phyloP scores from a whole-genome alignment of 495 filamentous ascomycete species.

The Penicillium tannophilum region DNA sequence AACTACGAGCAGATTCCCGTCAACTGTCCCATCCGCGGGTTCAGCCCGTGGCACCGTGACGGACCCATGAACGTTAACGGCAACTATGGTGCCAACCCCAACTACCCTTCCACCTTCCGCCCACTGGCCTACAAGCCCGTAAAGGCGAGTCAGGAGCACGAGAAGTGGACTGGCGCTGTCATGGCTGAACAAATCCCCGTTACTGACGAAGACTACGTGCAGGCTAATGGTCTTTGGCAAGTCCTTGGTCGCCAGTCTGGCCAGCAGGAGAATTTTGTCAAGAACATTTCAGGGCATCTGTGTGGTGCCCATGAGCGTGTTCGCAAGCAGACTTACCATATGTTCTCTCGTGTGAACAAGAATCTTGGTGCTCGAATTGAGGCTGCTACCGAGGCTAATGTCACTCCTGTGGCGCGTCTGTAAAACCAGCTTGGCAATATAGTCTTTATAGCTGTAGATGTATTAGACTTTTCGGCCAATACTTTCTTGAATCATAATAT shows the following conservation, averaged over 20 bases:
- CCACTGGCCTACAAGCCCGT: constrained; percentile 57
- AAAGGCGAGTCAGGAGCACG: constrained; percentile 62
- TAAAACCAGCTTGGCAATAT: constrained; percentile 15
- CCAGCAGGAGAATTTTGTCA: constrained; percentile 68
- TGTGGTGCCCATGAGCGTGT: constrained; percentile 51
- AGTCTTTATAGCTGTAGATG: neutral
- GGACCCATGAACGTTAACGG: constrained; percentile 68
- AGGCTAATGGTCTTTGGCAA: constrained; percentile 65
- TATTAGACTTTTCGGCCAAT: neutral
- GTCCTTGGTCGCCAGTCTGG: constrained; percentile 62
- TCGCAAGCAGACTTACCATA: constrained; percentile 58
- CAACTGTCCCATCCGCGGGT: constrained; percentile 67
- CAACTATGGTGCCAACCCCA: constrained; percentile 72
- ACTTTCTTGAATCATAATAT: neutral
- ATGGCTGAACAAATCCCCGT: constrained; percentile 49
- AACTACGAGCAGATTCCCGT: constrained; percentile 87
- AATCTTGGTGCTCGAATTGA: constrained; percentile 48
- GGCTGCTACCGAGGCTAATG: constrained; percentile 44
- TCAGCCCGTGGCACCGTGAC: constrained; percentile 78
- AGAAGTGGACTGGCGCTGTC: constrained; percentile 59
- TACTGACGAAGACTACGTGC: constrained; percentile 63
- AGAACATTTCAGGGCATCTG: constrained; percentile 61
- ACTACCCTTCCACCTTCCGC: constrained; percentile 68
- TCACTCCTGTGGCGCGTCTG: constrained; percentile 32
- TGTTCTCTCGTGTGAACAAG: constrained; percentile 46